These are phyloP conservation scores for Fusarium algeriense DNA, from an alignment of 2,329 filamentous ascomycete genomes.

Conservation along the genomic window DNA sequence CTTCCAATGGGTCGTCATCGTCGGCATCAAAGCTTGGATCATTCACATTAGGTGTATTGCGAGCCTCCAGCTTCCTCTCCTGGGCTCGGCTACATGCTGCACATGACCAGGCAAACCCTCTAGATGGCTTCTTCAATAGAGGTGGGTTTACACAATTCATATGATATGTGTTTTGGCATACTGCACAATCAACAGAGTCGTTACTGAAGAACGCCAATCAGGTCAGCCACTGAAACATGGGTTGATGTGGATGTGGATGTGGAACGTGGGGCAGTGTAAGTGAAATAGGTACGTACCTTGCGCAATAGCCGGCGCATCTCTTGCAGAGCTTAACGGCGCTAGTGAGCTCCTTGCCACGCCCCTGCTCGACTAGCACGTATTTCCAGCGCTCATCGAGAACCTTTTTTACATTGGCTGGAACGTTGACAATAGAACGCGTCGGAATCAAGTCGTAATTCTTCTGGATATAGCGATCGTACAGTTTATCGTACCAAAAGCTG, in stretches of 20 bases:
- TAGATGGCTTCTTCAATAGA: conserved; percentile 92
- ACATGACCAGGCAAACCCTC: conserved; percentile 98
- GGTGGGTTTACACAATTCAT: conserved; percentile 98
- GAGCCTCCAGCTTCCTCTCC: conserved; percentile 90
- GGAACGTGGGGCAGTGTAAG: conserved; percentile 35
- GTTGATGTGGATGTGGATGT: conserved; percentile 32
- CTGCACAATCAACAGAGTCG: conserved; percentile 96
- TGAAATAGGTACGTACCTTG: conserved; percentile 71
- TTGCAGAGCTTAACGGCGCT: conserved; percentile 97
- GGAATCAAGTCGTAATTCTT: conserved; percentile 98
- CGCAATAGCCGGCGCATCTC: conserved; percentile 90
- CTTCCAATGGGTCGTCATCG: conserved; percentile 72
- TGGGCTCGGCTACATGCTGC: conserved; percentile 96
- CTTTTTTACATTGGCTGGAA: conserved; percentile 93
- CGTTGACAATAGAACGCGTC: conserved; percentile 92
- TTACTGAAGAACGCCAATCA: conserved; percentile 65
- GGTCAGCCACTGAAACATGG: conserved; percentile 42
- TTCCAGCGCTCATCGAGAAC: conserved; percentile 97
- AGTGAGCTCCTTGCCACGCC: conserved; percentile 93
- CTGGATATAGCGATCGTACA: conserved; percentile 98
- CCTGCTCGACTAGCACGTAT: conserved; percentile 93
- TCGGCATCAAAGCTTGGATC: conserved; percentile 76
- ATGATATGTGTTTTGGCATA: conserved; percentile 95
- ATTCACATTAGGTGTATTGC: conserved; percentile 81
- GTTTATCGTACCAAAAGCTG: conserved; percentile 95